Base-by-base conservation (phyloP, 2,329 filamentous ascomycete genomes). In the Clarireedia sp. region DNA sequence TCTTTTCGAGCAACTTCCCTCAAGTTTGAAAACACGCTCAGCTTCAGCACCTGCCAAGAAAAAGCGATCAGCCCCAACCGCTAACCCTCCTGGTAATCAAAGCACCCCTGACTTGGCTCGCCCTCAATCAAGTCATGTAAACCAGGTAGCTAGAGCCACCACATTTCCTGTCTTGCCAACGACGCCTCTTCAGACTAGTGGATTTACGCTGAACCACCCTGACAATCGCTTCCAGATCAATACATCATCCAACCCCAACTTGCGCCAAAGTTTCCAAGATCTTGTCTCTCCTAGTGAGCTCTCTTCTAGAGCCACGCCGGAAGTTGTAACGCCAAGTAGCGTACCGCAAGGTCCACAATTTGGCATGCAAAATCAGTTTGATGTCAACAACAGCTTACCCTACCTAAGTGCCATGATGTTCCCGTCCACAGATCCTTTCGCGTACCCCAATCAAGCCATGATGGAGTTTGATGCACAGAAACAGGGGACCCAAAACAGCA, bases 1-100 rank as follows among this genome's bases (percentile, higher is more conserved):
- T 48, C 78, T 96, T 7, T 96, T 97, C 68, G 88, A 94, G 58
- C 83, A 90, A 66, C 72, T 97, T 1, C 90, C 91, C 1, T 85
- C 87, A 50, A 79, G 79, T 55, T 74, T 95, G 36, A 85, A 84
- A 63, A 75, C 80, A 66, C 48, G 74, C 9, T 57, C 63, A 70
- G 56, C 65, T 67, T 45, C 73, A 68, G 46, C 67, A 70, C 16
- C 63, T 67, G 23, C 71, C 70, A 52, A 78, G 52, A 82, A 78
- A 66, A 85, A 85, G 67, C 75, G 82, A 37, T 74, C 80, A 2
- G 79, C 80, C 0, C 75, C 79, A 10, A 73, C 74, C 17, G 60
- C 71, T 16, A 73, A 71, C 50, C 59, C 69, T 63, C 66, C 14
- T 57, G 68, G 24, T 65, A 65, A 45, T 60, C 70, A 43, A 55